phyloP scores from a whole-genome alignment of 257 asterid genomes.

The Capsicum rhomboideum region DNA sequence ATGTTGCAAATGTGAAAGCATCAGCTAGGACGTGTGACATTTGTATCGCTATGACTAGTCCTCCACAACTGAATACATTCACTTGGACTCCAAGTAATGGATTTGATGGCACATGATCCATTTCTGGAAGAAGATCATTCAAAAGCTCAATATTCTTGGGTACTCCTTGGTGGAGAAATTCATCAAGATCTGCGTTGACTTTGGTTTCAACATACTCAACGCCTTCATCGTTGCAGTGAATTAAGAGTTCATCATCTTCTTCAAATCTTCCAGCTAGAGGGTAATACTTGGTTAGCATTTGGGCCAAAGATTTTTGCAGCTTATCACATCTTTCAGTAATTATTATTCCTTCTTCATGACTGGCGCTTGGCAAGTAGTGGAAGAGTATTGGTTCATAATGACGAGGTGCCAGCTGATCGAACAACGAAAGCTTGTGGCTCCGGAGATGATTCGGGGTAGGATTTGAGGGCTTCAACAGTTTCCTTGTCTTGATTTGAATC shows the following conservation, averaged over 20 bases:
- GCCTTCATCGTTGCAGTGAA: constrained; percentile 19
- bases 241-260: background rate
- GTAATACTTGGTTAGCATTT: background rate
- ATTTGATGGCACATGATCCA: background rate
- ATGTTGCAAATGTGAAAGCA: constrained; percentile 7
- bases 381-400: background rate
- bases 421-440: background rate
- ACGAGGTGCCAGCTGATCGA: background rate
- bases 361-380: background rate
- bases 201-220: constrained; percentile 11
- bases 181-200: background rate
- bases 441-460: background rate
- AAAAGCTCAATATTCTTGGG: background rate
- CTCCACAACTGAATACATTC: constrained; percentile 19
- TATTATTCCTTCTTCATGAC: background rate
- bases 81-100: constrained; percentile 6
- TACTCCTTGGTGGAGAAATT: background rate
- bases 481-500: background rate
- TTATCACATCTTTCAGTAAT: background rate
- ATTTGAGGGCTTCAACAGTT: background rate
- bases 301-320: background rate
- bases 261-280: background rate
- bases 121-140: constrained; percentile 4
- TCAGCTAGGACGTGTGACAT: constrained; percentile 16
- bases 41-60: constrained; percentile 12